phyloP scores from a whole-genome alignment of 225 moss, liverwort and hornwort genomes.

The Marchantia polymorpha region DNA sequence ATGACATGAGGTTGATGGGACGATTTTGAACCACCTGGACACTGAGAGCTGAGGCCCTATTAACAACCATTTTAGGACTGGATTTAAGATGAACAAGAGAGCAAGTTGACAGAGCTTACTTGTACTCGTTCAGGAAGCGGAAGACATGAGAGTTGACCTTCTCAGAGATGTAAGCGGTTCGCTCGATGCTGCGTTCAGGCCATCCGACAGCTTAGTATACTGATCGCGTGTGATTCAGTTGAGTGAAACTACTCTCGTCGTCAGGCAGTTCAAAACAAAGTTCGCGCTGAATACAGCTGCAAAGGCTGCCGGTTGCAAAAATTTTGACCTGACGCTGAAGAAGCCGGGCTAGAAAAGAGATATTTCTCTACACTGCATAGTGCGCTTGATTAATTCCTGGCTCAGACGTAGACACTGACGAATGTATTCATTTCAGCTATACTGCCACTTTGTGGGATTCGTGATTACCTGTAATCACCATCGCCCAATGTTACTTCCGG shows the following conservation, averaged over 20 bases:
- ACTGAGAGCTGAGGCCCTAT: background rate
- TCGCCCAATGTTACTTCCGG: constrained; percentile 97
- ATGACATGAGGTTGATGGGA: background rate
- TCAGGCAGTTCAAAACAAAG: background rate
- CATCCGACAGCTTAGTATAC: background rate
- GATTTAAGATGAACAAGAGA: background rate
- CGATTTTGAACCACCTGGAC: background rate
- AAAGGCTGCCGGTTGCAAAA: no score
- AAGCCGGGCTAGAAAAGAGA: no score
- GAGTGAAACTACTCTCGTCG: background rate
- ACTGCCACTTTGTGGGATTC: background rate
- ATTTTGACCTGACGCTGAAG: no score
- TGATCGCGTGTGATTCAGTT: background rate
- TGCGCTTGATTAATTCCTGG: no score
- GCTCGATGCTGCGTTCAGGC: constrained; percentile 67
- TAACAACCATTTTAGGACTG: background rate
- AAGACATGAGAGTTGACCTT: constrained; percentile 98
- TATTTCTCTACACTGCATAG: no score
- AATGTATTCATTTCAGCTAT: no score
- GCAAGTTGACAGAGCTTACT: constrained; percentile 33
- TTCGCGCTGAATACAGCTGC: no score
- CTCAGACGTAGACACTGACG: no score
- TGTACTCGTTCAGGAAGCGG: constrained; percentile 93
- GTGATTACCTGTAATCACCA: constrained; percentile 82
- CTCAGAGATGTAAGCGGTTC: constrained; percentile 95